Evolutionary conservation across 139 green algal species (phyloP), one percentile per base, ranked within the genome.

Genomic region (Coelastrella sp.): DNA sequence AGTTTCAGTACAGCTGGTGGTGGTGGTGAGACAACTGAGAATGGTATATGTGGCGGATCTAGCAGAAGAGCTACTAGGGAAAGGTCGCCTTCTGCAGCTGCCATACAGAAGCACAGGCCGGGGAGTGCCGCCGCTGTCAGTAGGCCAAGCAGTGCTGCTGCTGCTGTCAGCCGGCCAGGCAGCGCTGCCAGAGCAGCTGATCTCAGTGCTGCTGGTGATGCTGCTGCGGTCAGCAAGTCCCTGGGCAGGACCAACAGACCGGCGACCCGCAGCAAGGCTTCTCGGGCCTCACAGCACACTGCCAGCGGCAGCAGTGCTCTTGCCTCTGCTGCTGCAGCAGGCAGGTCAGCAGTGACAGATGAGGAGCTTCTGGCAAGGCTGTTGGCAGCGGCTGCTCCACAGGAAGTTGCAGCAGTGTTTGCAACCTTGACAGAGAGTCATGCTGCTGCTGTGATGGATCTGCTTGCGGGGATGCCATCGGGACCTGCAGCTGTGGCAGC

Each of bases 301-400:
- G 35, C 60, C 82, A 68, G 84, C 68, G 70, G 25, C 24, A 89
- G 70, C 17, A 49, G 84, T n/a, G 14, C 56, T 7, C 4, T 6
- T 78, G 83, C n/a, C 7, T 8, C 24, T 59, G 35, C 6, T 17
- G 27, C 27, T 60, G 63, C 63, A 20, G 63, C 63, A 7, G 15
- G 27, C 8, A 72, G 68, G 4, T 19, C 11, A 35, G 84, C 66
- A 1, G 84, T 88, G 68, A 88, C 84, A 24, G 84, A 88, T 68
- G 85, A 90, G 73, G 49, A 84, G 78, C 49, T 91, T 63, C 87
- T 91, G 12, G 87, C 79, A 59, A 59, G 78, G 4, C 65, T 91
- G 78, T 78, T 91, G 87, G 63, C 35, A 65, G 87, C 78, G 8
- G 63, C 56, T 59, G 10, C 87, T 3, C 63, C 78, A 6, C 19